Percentiles rank a stretch among this genome's conserved stretches.
phyloP scores from a whole-genome alignment of 169 alveolate genomes.

The Plasmodium yoelii region DNA sequence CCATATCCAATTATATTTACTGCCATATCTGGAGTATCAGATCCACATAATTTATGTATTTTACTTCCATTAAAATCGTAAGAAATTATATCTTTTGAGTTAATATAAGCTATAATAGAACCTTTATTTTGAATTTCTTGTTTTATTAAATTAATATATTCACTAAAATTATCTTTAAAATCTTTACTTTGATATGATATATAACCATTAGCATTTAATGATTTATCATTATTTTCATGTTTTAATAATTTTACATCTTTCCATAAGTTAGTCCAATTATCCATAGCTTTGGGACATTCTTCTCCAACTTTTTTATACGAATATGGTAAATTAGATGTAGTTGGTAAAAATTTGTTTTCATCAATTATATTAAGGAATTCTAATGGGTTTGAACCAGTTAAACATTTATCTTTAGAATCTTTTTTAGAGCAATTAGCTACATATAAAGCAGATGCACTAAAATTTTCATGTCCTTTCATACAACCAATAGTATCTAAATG shows the following conservation, averaged over 20 bases:
- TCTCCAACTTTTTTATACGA: not conserved
- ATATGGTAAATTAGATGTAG: not conserved
- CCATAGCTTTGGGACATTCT: not conserved
- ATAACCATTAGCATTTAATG: not conserved
- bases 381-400: slow-evolving; percentile 1
- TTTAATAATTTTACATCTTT: slow-evolving; percentile 1
- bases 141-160: slow-evolving; percentile 43
- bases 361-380: slow-evolving; percentile 12
- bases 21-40: slow-evolving; percentile 27
- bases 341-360: not conserved
- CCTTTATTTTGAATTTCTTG: slow-evolving; percentile 57
- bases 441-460: slow-evolving; percentile 14
- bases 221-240: not conserved
- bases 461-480: slow-evolving; percentile 45
- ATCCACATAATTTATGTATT: slow-evolving; percentile 45
- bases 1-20: slow-evolving; percentile 73
- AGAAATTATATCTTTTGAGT: slow-evolving; percentile 22
- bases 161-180: slow-evolving; percentile 8
- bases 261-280: not conserved
- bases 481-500: slow-evolving; percentile 67
- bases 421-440: slow-evolving; percentile 12
- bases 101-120: slow-evolving; percentile 58
- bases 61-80: slow-evolving; percentile 66
- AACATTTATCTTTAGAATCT: slow-evolving; percentile 3
- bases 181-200: slow-evolving; percentile 1